Evolutionary conservation across 176 grass and related monocot genomes (phyloP), one percentile per base, ranked within the genome.

Genomic region (Juncus effusus): DNA sequence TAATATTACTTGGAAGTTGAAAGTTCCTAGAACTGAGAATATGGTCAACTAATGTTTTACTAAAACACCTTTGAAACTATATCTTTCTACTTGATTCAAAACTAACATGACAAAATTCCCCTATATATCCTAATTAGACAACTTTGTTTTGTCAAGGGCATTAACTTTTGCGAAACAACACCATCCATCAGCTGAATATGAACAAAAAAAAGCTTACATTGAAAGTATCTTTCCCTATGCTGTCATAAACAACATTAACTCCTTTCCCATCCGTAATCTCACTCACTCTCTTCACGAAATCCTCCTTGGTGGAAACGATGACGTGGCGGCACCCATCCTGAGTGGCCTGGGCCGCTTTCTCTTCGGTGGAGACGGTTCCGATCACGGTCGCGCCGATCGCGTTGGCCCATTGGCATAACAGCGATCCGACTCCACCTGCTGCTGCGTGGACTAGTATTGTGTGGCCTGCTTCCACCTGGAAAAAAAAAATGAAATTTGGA

Each of bases 371-470:
- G 67, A 97, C 85, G 40, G 93, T 92, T 38, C 93, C 93, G 4
- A 97, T 97, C 59, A 97, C 83, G 6, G 80, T 89, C 62, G 88
- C 88, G 64, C 93, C 93, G 56, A 97, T 87, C 3, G 88, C 85
- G 13, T 84, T 97, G 2, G 79, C 93, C 93, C 93, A 97, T 13
- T 92, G 93, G 50, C 93, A 97, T 55, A 97, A 82, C 52, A 97
- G 74, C 4, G 93, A 96, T 4, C 93, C 93, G 12, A 97, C 88
- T 10, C 93, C 93, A 50, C 88, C 93, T 16, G 85, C 88, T 59
- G 93, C 93, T 13, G 85, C 93, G 28, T 92, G 93, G n/a, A 97
- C 56, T 3, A 97, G 80, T 49, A 92, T 56, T 41, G 64, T 84
- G 64, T 96, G 84, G 3, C 93, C 85, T 38, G 47, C 19, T 63